Evolutionary conservation across 768 basidiomycete species (phyloP).

Genomic region (Psilocybe cyanescens): DNA sequence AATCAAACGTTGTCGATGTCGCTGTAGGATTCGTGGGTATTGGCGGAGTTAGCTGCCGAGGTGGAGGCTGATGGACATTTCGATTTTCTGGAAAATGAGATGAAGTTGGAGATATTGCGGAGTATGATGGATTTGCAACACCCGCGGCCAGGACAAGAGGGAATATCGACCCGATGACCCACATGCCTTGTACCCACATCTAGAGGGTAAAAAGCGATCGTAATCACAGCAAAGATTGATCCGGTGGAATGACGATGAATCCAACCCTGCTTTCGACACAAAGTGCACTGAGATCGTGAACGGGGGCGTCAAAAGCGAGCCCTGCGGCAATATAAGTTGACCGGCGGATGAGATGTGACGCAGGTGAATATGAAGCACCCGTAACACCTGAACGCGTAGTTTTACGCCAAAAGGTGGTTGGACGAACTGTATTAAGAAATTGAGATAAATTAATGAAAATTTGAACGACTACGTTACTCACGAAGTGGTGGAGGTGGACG

Average conservation of each 20-base stretch:
- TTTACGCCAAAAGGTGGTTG: slow-evolving; percentile 81
- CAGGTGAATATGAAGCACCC: slow-evolving; percentile 71
- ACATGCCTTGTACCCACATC: neutral
- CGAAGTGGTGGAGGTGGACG: slow-evolving; percentile 68
- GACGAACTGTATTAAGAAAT: slow-evolving; percentile 56
- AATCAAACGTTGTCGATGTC: slow-evolving; percentile 31
- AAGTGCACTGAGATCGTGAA: slow-evolving; percentile 63
- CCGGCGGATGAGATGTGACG: slow-evolving; percentile 73
- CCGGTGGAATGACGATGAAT: slow-evolving; percentile 49
- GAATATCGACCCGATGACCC: neutral
- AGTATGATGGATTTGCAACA: neutral
- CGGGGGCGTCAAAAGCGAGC: slow-evolving; percentile 64
- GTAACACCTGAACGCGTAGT: slow-evolving; percentile 74
- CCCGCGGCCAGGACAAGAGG: neutral
- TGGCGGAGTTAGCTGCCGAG: slow-evolving; percentile 7
- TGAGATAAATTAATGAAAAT: slow-evolving; percentile 4
- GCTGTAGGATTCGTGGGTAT: slow-evolving; percentile 5
- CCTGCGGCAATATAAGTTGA: slow-evolving; percentile 83
- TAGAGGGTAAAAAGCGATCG: slow-evolving; percentile 1
- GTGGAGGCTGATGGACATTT: neutral
- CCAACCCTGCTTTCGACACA: slow-evolving; percentile 62
- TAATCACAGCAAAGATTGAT: slow-evolving; percentile 33
- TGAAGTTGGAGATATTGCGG: neutral
- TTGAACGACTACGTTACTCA: slow-evolving; percentile 38
- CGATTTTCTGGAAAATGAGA: neutral